Conservation (phyloP, 495 filamentous ascomycete species). For the Rostrohypoxylon terebratum region DNA sequence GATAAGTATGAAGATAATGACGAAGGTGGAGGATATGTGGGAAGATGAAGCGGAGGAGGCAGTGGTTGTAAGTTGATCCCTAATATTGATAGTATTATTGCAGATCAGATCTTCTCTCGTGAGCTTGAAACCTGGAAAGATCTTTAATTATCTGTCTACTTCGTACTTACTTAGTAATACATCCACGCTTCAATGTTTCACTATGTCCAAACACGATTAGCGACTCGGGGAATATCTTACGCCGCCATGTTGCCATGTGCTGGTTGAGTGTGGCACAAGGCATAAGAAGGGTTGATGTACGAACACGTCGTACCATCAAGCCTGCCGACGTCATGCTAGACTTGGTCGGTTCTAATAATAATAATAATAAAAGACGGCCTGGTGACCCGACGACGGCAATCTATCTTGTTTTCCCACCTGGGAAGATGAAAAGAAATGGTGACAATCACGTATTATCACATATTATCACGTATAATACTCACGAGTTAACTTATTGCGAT, state of each 20-base stretch:
- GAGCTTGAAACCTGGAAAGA: not conserved
- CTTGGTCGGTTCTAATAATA: slow-evolving; percentile 30
- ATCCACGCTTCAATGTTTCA: not conserved
- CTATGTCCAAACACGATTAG: slow-evolving; percentile 20
- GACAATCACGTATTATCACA: not conserved
- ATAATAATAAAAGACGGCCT: slow-evolving; percentile 29
- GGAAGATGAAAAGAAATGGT: not conserved
- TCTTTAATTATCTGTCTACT: too few species aligned
- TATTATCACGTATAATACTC: too few species aligned
- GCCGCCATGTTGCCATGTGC: not conserved
- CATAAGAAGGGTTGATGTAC: not conserved
- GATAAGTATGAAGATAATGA: not conserved
- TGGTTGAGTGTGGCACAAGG: not conserved
- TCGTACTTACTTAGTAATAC: too few species aligned
- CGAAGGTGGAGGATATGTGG: not conserved
- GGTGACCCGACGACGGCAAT: not conserved
- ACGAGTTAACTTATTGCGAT: not conserved
- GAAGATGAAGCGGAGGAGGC: not conserved
- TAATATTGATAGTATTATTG: too few species aligned
- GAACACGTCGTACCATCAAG: slow-evolving; percentile 1
- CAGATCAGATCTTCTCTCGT: not conserved
- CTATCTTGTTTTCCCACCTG: not conserved
- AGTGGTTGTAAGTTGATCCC: not conserved
- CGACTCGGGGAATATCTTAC: slow-evolving; percentile 24
- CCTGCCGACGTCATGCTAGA: slow-evolving; percentile 19